Evolutionary conservation across 495 filamentous ascomycete genomes (phyloP).

Genomic region (Lasiosphaeria miniovina): DNA sequence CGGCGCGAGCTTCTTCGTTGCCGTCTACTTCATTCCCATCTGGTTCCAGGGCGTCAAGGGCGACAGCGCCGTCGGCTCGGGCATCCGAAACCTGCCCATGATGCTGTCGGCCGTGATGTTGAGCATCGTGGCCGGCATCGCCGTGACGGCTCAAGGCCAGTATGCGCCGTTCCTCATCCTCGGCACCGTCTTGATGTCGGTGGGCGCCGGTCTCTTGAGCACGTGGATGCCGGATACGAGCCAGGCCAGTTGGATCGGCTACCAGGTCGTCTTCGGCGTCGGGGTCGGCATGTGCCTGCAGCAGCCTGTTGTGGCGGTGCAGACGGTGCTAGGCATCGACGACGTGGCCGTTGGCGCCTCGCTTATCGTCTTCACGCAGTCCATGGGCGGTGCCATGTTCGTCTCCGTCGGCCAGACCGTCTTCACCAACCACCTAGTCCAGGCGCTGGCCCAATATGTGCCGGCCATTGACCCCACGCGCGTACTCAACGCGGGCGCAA

Average conservation of each 20-base stretch:
- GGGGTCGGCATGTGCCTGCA: slow-evolving; percentile 62
- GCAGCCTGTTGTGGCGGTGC: slow-evolving; percentile 50
- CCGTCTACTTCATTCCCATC: slow-evolving; percentile 40
- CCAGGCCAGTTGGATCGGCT: slow-evolving; percentile 59
- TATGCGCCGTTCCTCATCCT: slow-evolving; percentile 43
- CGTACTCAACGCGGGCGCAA: no score
- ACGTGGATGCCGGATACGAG: slow-evolving; percentile 45
- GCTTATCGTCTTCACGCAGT: slow-evolving; percentile 57
- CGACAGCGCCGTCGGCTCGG: slow-evolving; percentile 56
- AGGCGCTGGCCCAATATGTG: no score
- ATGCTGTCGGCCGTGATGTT: slow-evolving; percentile 55
- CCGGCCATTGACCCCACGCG: not conserved
- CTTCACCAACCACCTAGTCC: slow-evolving; percentile 46
- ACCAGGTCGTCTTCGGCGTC: slow-evolving; percentile 41
- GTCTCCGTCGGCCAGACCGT: slow-evolving; percentile 55
- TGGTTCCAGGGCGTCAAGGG: slow-evolving; percentile 71
- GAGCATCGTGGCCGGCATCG: slow-evolving; percentile 49
- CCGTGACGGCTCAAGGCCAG: slow-evolving; percentile 14
- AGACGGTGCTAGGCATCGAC: slow-evolving; percentile 42
- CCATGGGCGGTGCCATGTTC: slow-evolving; percentile 58
- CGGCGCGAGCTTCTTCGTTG: slow-evolving; percentile 48
- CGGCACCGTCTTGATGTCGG: slow-evolving; percentile 48
- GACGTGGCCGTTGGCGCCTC: slow-evolving; percentile 59
- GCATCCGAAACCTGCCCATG: slow-evolving; percentile 62
- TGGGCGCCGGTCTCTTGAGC: slow-evolving; percentile 60